Base-by-base conservation (phyloP, 352 stramenopile genomes). In the Thalassiosira livingstoniorum region DNA sequence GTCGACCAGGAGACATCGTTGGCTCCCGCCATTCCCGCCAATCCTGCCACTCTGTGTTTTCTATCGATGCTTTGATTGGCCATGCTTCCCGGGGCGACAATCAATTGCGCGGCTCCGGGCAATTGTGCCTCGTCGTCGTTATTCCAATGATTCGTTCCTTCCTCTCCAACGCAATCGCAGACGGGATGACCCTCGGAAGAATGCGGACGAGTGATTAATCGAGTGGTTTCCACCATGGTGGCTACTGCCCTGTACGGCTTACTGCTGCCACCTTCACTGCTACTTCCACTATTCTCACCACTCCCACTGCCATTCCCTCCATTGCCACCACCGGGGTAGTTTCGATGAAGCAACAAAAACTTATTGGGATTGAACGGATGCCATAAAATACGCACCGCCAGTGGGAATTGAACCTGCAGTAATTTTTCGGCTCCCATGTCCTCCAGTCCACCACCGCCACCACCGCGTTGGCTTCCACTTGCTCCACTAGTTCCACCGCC, bases 331-430 rank as follows among this genome's bases (percentile, higher is more conserved):
- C 11, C 21, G n/a, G 10, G 27, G n/a, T 53, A 39, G 27, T 80
- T 85, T 15, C 76, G 61, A 82, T 90, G 80, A 29, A 92, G 53
- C 35, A 94, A 75, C 58, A 91, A 87, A 68, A 94, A 92, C 60
- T 86, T 75, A 80, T 94, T 93, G 0, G 88, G 81, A 81, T 95
- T 89, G 45, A 91, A 93, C 11, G 89, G 89, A 84, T 94, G 89
- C 89, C 91, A 95, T 4, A 92, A 23, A 15, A 95, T 62, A 21
- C 81, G 57, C 0, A 23, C 54, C 7, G 35, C 69, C 10, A n/a
- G 53, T 10, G 42, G 43, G 42, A 77, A 82, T 47, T 69, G 65
- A 27, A 95, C 42, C 63, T 95, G 80, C 5, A 92, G 61, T 15
- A 95, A 74, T 53, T 90, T 92, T 63, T 93, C 86, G 5, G 78